A percentile compares a stretch with the other conserved stretches of the same genome.
phyloP scores from a whole-genome alignment of 1,139 yeast species.

The Suhomyces anneliseae region DNA sequence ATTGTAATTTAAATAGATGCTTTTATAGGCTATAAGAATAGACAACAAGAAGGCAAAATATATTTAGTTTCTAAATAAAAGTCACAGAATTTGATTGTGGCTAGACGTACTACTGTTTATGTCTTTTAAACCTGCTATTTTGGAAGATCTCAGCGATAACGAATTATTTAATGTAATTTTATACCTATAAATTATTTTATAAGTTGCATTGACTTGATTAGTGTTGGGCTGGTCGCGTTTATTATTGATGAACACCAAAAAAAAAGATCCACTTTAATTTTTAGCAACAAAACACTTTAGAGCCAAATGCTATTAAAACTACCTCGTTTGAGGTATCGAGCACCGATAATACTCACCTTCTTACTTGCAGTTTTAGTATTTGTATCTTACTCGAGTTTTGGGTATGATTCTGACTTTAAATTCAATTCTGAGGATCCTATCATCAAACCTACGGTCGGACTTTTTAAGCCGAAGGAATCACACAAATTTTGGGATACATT shows the following conservation, averaged over 20 bases:
- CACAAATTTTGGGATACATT: slow-evolving; percentile 21
- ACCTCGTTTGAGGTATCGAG: slow-evolving; percentile 12
- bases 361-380: neutral
- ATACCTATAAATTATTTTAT: too few species aligned
- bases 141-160: too few species aligned
- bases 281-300: too few species aligned
- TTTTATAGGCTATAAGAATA: too few species aligned
- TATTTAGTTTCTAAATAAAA: neutral
- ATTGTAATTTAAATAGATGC: too few species aligned
- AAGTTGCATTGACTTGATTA: too few species aligned
- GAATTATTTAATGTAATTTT: too few species aligned
- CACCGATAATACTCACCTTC: slow-evolving; percentile 1
- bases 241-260: neutral
- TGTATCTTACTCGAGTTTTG: neutral
- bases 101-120: too few species aligned
- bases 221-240: neutral
- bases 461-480: slow-evolving; percentile 8
- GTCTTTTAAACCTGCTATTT: too few species aligned
- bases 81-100: too few species aligned
- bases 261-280: neutral
- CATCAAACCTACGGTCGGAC: slow-evolving; percentile 13
- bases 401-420: neutral
- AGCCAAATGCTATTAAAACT: slow-evolving; percentile 6
- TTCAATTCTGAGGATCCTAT: neutral
- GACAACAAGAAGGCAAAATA: too few species aligned